Conservation (phyloP, 2,329 filamentous ascomycete genomes). For the Trichoderma simmonsii region DNA sequence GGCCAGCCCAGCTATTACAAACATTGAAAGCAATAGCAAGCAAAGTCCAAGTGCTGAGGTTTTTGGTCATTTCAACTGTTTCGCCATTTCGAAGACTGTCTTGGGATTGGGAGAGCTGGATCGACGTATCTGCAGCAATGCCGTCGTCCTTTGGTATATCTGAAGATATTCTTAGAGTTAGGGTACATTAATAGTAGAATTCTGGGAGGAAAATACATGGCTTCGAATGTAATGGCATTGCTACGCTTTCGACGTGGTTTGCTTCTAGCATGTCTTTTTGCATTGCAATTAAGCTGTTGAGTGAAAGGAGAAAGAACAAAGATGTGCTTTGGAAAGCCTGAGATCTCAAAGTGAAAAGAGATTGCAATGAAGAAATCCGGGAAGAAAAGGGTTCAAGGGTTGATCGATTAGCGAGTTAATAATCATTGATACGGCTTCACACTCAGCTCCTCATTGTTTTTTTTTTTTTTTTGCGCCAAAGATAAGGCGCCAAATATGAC, state of each 20-base stretch:
- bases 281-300: background rate
- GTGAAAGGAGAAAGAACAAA: background rate
- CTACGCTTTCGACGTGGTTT: background rate
- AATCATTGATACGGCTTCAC: background rate
- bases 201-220: background rate
- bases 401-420: background rate
- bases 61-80: background rate
- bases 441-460: background rate
- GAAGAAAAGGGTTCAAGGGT: background rate
- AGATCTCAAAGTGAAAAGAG: background rate
- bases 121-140: background rate
- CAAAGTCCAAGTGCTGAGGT: background rate
- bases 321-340: background rate
- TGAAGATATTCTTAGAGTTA: background rate
- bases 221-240: background rate
- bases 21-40: slow-evolving; percentile 15
- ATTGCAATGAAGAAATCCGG: background rate
- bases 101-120: background rate
- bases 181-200: background rate
- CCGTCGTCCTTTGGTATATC: background rate
- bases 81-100: background rate
- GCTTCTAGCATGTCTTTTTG: background rate
- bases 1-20: slow-evolving; percentile 27
- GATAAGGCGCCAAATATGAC: background rate
- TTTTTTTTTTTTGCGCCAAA: background rate